Conservation (phyloP, 2,329 filamentous ascomycete genomes). For the Paramyrothecium roridum region DNA sequence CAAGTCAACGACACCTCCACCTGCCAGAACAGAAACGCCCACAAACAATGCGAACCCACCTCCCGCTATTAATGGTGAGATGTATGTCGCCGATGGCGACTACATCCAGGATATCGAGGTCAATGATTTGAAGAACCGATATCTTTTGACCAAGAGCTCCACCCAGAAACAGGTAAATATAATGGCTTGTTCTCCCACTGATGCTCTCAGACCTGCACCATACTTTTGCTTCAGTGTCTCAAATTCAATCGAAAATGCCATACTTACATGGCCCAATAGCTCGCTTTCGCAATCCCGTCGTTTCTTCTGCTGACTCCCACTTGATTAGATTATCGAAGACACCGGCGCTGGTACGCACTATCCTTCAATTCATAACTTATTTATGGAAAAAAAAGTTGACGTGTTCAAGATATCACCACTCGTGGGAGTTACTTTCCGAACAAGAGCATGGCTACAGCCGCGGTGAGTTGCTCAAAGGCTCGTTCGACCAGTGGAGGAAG, state of each 20-base stretch:
- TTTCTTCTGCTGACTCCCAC: slow-evolving; percentile 92
- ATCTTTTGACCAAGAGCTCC: slow-evolving; percentile 92
- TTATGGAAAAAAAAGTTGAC: slow-evolving; percentile 56
- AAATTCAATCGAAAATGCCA: slow-evolving; percentile 56
- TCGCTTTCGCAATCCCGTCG: slow-evolving; percentile 60
- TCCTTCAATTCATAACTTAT: slow-evolving; percentile 32
- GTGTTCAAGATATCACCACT: slow-evolving; percentile 88
- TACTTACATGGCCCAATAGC: slow-evolving; percentile 71
- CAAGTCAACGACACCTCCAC: slow-evolving; percentile 47
- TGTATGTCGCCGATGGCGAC: slow-evolving; percentile 94
- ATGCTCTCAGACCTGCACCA: slow-evolving; percentile 30
- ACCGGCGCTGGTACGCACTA: slow-evolving; percentile 96
- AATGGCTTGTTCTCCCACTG: slow-evolving; percentile 39
- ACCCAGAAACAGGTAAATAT: slow-evolving; percentile 99
- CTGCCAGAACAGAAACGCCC: slow-evolving; percentile 33
- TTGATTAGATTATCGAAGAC: slow-evolving; percentile 99
- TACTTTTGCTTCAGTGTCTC: slow-evolving; percentile 24
- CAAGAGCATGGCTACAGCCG: slow-evolving; percentile 92
- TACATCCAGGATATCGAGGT: slow-evolving; percentile 99
- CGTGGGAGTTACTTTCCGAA: slow-evolving; percentile 96
- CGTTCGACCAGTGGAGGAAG: neutral
- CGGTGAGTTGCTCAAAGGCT: slow-evolving; percentile 57
- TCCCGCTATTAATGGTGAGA: slow-evolving; percentile 73
- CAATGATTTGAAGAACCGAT: slow-evolving; percentile 95
- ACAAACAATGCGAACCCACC: slow-evolving; percentile 28